phyloP scores from a whole-genome alignment of 2,329 filamentous ascomycete species.

The Apiospora sp. region DNA sequence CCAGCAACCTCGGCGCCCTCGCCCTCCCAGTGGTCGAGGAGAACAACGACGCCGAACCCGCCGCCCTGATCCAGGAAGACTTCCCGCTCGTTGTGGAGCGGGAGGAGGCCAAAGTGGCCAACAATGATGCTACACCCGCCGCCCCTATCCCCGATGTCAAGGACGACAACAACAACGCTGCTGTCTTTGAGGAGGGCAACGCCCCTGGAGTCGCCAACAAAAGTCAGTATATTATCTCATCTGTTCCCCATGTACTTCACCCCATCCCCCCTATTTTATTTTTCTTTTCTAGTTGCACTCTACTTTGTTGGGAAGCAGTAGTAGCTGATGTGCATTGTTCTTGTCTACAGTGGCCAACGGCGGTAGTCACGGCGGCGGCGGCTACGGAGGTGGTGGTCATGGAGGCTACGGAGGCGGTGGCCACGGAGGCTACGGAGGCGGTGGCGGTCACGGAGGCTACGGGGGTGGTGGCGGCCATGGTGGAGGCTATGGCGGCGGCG shows the following conservation, averaged over 20 bases:
- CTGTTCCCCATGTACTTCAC: not conserved
- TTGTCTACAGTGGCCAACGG: not conserved
- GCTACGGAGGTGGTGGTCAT: too few species aligned
- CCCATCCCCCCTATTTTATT: too few species aligned
- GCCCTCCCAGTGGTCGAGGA: not conserved
- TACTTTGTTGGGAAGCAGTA: too few species aligned
- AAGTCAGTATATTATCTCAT: not conserved
- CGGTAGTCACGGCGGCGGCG: not conserved
- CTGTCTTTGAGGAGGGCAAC: not conserved
- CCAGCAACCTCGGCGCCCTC: not conserved
- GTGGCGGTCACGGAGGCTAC: not conserved
- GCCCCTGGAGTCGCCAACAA: not conserved
- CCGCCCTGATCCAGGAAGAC: not conserved
- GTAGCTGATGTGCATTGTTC: not conserved
- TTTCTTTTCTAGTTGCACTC: not conserved
- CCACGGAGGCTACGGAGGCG: too few species aligned
- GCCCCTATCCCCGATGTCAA: not conserved
- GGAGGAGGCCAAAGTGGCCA: not conserved
- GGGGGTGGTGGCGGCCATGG: not conserved
- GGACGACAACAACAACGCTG: not conserved
- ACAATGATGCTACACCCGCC: too few species aligned
- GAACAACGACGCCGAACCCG: not conserved
- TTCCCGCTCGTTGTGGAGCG: not conserved
- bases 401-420: not conserved
- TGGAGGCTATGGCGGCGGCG: not conserved